phyloP scores from a whole-genome alignment of 1,284 basidiomycete species.

The Trametes hirsuta region DNA sequence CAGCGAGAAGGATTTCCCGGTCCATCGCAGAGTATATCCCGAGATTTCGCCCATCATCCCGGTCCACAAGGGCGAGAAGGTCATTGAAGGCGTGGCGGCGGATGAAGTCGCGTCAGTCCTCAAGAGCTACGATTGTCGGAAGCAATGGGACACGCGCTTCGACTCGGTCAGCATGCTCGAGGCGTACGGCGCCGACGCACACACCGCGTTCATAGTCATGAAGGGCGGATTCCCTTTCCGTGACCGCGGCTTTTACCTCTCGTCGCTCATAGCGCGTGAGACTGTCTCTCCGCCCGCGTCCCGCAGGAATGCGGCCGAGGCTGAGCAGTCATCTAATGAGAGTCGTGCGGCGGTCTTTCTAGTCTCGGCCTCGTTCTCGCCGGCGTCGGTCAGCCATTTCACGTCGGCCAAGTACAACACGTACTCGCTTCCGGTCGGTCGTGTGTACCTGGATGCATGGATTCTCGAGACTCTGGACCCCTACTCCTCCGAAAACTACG shows the following conservation, averaged over 20 bases:
- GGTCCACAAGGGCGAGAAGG: conserved; percentile 88
- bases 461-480: conserved; percentile 96
- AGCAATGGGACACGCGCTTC: conserved; percentile 85
- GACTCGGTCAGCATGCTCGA: conserved; percentile 75
- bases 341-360: conserved; percentile 67
- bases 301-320: conserved; percentile 32
- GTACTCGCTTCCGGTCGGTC: conserved; percentile 74
- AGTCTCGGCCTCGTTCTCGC: conserved; percentile 78
- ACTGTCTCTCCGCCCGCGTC: conserved; percentile 40
- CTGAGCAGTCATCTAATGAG: conserved; percentile 29
- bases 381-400: conserved; percentile 61
- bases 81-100: conserved; percentile 93
- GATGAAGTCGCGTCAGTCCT: conserved; percentile 86
- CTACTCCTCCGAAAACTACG: conserved; percentile 93
- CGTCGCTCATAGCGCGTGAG: conserved; percentile 74
- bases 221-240: conserved; percentile 91
- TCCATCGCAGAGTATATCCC: conserved; percentile 77
- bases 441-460: conserved; percentile 93
- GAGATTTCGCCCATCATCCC: conserved; percentile 84
- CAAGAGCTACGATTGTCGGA: conserved; percentile 72
- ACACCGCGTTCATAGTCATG: conserved; percentile 68
- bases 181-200: conserved; percentile 79
- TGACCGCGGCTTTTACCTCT: conserved; percentile 85
- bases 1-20: conserved; percentile 78
- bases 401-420: conserved; percentile 79